Conservation (phyloP, 2,329 filamentous ascomycete species). For the Neopestalotiopsis sp. region DNA sequence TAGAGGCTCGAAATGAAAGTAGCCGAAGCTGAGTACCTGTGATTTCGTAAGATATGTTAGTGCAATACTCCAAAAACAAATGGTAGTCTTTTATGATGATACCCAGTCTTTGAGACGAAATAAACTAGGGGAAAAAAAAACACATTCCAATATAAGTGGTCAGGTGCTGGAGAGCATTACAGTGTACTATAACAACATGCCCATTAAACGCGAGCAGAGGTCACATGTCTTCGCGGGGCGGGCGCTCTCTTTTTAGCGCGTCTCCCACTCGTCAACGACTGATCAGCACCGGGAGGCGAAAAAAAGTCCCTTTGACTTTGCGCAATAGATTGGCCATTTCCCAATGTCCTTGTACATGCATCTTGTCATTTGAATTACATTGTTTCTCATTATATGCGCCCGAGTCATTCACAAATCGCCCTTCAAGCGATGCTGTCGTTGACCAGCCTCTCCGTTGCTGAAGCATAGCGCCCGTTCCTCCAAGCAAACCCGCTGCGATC, state of each 20-base stretch:
- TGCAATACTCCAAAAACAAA: too few species aligned
- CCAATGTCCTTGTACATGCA: neutral
- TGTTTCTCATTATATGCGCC: neutral
- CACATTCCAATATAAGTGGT: too few species aligned
- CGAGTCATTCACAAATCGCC: neutral
- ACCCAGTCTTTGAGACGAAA: too few species aligned
- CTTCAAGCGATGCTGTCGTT: neutral
- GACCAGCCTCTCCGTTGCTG: neutral
- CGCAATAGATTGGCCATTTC: neutral
- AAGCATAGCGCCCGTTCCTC: neutral
- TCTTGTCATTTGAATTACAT: neutral
- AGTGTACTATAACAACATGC: neutral
- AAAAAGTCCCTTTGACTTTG: neutral
- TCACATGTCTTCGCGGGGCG: neutral
- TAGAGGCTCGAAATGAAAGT: too few species aligned
- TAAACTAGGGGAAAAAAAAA: too few species aligned
- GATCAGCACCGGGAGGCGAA: neutral
- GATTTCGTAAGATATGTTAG: too few species aligned
- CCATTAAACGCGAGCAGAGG: neutral
- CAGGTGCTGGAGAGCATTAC: too few species aligned
- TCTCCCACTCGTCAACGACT: neutral
- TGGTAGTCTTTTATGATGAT: too few species aligned
- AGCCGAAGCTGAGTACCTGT: too few species aligned
- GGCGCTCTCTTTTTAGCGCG: constrained; percentile 2
- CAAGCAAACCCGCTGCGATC: neutral